phyloP scores from a whole-genome alignment of 345 rosid species.

The Syzygium oleosum region DNA sequence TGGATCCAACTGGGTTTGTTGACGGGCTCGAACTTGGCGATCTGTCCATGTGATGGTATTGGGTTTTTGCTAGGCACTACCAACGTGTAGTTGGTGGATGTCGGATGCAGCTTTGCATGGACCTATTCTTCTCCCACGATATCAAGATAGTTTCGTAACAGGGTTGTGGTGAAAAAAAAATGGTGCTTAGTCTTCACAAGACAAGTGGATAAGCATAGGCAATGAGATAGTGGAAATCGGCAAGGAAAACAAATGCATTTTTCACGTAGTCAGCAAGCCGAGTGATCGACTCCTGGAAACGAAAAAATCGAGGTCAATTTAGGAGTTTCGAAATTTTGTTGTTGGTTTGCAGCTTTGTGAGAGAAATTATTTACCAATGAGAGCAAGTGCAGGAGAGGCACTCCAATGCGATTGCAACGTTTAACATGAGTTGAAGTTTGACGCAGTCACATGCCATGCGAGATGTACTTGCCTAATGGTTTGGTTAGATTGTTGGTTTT shows the following conservation, averaged over 20 bases:
- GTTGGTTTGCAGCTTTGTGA: background rate
- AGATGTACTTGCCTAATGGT: background rate
- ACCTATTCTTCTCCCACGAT: background rate
- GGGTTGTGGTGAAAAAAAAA: background rate
- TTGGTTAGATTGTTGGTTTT: background rate
- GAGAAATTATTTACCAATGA: background rate
- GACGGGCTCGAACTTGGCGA: rapidly evolving
- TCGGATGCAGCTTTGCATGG: background rate
- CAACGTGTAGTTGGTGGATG: background rate
- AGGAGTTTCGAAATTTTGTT: background rate
- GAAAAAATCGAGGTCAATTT: background rate
- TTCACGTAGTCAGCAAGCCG: background rate
- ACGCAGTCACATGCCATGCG: background rate
- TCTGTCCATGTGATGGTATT: background rate
- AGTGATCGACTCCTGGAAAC: background rate
- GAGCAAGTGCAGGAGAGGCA: background rate
- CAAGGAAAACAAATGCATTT: background rate
- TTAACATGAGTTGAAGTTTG: background rate
- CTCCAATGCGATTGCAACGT: background rate
- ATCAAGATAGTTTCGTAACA: background rate
- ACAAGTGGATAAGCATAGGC: background rate
- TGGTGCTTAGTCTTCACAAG: background rate
- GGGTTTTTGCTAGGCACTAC: background rate
- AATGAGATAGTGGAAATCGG: background rate
- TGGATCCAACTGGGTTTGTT: background rate